Evolutionary conservation across 1,284 basidiomycete species (phyloP), one percentile per base, ranked within the genome.

Genomic region (Moesziomyces sp.): DNA sequence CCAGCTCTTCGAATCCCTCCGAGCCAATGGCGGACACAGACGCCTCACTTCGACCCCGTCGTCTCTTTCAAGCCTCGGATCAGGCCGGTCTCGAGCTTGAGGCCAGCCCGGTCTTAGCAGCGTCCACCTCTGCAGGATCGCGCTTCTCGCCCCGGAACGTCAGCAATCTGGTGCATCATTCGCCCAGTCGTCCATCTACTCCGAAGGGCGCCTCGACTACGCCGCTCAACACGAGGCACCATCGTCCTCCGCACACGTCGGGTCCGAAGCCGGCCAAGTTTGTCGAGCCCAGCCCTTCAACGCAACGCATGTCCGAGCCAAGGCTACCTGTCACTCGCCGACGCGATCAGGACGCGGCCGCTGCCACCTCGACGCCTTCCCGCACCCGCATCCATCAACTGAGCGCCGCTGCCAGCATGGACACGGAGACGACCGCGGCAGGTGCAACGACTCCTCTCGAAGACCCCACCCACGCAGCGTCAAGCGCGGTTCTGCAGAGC

Each of bases 131-230:
- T 4, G n/a, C 47, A 13, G 28, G 19, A 35, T 61, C 69, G 18
- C 54, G 58, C 9, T 72, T 72, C 48, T 72, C 69, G 8, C 69
- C 69, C 7, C 60, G 53, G 24, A 72, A 72, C 23, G 30, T 72
- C 58, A 48, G 58, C 30, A 58, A 65, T 14, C 16, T 66, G 11
- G 45, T 62, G 7, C 63, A 72, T n/a, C 63, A 72, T 40, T 58
- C 62, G 18, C 11, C 51, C 28, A 47, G 46, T 46, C 23, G 53
- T 18, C 65, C 65, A 0, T 47, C 50, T 19, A 74, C 71, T 5
- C 71, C 71, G 6, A 74, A 57, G 21, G 65, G 66, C 8, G 47
- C 64, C 0, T 30, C 53, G 1, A 69, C 65, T 0, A 74, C 71
- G 0, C 71, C 71, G 3, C 45, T 48, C 14, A 74, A 74, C 40